phyloP scores from a whole-genome alignment of 1,284 basidiomycete species.

The Ustilago curta region DNA sequence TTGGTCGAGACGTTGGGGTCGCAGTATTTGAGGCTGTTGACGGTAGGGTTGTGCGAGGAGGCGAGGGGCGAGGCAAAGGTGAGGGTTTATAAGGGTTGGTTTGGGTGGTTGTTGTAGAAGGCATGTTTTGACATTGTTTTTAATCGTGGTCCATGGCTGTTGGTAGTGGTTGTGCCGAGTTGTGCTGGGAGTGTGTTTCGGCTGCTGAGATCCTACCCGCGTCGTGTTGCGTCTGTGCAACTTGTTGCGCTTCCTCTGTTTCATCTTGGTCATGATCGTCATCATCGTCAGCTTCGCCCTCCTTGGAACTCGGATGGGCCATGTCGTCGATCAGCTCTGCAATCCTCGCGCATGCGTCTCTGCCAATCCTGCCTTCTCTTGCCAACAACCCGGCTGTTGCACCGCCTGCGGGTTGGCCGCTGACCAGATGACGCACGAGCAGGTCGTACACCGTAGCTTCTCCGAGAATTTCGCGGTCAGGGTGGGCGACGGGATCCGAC shows the following conservation, averaged over 20 bases:
- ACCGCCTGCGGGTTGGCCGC: neutral
- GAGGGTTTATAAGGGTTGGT: constrained; percentile 36
- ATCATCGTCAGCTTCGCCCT: constrained; percentile 20
- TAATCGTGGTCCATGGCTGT: constrained; percentile 3
- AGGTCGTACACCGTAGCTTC: constrained; percentile 36
- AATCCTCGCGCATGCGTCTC: constrained; percentile 8
- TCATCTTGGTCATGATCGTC: constrained; percentile 27
- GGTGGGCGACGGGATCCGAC: constrained; percentile 9
- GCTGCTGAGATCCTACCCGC: neutral
- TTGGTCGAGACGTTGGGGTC: constrained; percentile 34
- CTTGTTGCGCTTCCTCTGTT: constrained; percentile 1
- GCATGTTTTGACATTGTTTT: neutral
- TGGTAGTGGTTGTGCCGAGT: neutral
- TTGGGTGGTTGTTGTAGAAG: constrained; percentile 37
- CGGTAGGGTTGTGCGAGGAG: constrained; percentile 6
- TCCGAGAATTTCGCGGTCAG: neutral
- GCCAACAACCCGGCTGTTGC: constrained; percentile 13
- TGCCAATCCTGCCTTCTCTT: constrained; percentile 16
- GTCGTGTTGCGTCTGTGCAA: neutral
- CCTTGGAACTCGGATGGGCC: constrained; percentile 14
- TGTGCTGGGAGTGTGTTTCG: neutral
- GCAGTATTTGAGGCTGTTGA: constrained; percentile 21
- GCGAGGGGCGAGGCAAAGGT: constrained; percentile 12
- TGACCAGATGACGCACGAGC: constrained; percentile 20
- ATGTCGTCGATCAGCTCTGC: constrained; percentile 8